Percentiles rank a stretch among this genome's conserved stretches.
Conservation (phyloP, 768 basidiomycete genomes). For the Tubosaeta sp. region DNA sequence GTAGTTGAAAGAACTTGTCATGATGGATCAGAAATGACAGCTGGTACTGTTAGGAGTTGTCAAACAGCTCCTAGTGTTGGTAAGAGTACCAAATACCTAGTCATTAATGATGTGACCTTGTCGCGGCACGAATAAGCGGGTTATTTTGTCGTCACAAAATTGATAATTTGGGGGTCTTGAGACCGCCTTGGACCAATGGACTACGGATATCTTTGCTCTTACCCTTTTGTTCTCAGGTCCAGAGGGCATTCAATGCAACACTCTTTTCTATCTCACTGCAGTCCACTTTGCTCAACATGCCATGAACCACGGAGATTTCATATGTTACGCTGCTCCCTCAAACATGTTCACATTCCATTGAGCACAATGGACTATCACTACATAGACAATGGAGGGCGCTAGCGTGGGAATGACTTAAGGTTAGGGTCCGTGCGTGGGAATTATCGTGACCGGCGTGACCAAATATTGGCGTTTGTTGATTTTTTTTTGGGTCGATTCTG, state of each 20-base stretch:
- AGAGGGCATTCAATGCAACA: neutral
- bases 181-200: slow-evolving; percentile 18
- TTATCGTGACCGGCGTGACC: slow-evolving; percentile 30
- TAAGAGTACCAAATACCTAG: neutral
- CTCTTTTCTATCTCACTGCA: neutral
- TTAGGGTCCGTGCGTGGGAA: slow-evolving; percentile 47
- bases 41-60: too few species aligned
- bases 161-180: slow-evolving; percentile 21
- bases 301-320: neutral
- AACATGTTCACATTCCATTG: neutral
- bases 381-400: slow-evolving; percentile 22
- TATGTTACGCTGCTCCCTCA: neutral
- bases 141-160: slow-evolving; percentile 9
- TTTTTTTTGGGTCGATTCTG: slow-evolving; percentile 37
- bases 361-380: slow-evolving; percentile 3
- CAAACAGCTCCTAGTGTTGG: too few species aligned
- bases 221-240: neutral
- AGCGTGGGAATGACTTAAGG: slow-evolving; percentile 34
- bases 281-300: neutral
- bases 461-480: slow-evolving; percentile 39
- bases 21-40: too few species aligned
- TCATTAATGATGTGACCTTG: neutral
- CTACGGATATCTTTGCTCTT: slow-evolving; percentile 1
- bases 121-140: neutral
- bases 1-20: too few species aligned